Base-by-base conservation (phyloP, 169 alveolate genomes). In the Hepatocystis sp. region DNA sequence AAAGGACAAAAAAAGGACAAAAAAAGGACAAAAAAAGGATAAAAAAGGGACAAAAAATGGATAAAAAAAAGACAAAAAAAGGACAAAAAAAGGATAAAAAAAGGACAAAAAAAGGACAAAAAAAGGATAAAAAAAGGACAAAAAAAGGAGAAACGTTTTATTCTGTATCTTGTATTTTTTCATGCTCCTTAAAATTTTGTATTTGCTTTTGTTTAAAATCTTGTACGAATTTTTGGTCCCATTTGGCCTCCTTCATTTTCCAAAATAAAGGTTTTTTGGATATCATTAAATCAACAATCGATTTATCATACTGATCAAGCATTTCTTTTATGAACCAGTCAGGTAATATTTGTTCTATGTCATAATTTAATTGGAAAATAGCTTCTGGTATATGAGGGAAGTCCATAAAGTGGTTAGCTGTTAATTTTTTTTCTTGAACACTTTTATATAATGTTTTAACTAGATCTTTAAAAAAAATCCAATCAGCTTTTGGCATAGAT, bases 321-420 rank as follows among this genome's bases (percentile, higher is more conserved):
- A 90, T 76, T 64, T 85, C 85, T 39, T 71, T 78, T 55, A 90
- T 90, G 88, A 90, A 66, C 93, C 93, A 90, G 36, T 90, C 93
- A 13, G 93, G 93, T 15, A 90, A 42, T 49, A 85, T 58, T 30
- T 40, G 85, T 28, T 90, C 90, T 19, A 90, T 64, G 49, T 90
- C 93, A 30, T 63, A 60, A 39, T 81, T 85, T 44, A 90, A 71
- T 44, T 90, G 93, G 52, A 60, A 63, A 65, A 67, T 85, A 5
- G 93, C 93, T 52, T 63, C 93, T 1, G 86, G 85, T 21, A 90
- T 76, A 60, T 89, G 90, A 2, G 93, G 93, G 53, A 68, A 90
- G 4, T 88, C 52, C 28, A 90, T 85, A 44, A 84, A 65, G 17
- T 71, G 86, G 42, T 64, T 65, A 21, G 67, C 85, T 10, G 84